Evolutionary conservation across 257 asterid species (phyloP), one percentile per base, ranked within the genome.

Genomic region (Avicennia marina): DNA sequence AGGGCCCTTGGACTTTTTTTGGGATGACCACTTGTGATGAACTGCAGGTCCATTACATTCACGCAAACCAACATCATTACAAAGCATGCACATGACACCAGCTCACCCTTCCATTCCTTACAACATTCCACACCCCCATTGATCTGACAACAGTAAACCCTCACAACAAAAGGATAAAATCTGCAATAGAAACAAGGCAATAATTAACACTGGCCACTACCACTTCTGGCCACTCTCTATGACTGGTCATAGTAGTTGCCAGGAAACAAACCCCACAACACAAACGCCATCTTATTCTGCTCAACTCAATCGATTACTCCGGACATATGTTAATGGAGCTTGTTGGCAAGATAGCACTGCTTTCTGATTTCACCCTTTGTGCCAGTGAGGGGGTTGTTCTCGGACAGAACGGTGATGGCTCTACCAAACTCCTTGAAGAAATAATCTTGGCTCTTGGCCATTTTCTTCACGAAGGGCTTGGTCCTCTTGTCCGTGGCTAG

Each of bases 381-480:
- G 16, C 98, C 98, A 0, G 96, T 91, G 3, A 90, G 91, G 24
- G 98, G 98, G 61, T 79, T 90, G 70, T 85, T 91, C 83, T 90
- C 94, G 2, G 98, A 79, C 7, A 90, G 82, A 20, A 76, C 64
- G 26, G 95, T 75, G 58, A 91, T 85, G 39, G 96, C 98, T 41
- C 83, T 73, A 0, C 86, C 41, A n/a, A 85, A 87, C 69, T 91
- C 82, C 66, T 65, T 61, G 67, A 83, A 81, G 86, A 88, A 91
- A 20, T 85, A 87, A 33, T 85, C 90, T 17, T 88, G 86, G 58
- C 65, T 83, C 73, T 87, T 87, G 4, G 96, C 98, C 96, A 91
- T 87, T 66, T 87, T 87, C 94, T 87, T 91, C 13, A 91, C 98
- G 50, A 40, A 58, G 0, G 95, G 88, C 77, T 76, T 81, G 12